Evolutionary conservation across 2,329 filamentous ascomycete species (phyloP), one percentile per base, ranked within the genome.

Genomic region (Verticillium zaregamsianum): DNA sequence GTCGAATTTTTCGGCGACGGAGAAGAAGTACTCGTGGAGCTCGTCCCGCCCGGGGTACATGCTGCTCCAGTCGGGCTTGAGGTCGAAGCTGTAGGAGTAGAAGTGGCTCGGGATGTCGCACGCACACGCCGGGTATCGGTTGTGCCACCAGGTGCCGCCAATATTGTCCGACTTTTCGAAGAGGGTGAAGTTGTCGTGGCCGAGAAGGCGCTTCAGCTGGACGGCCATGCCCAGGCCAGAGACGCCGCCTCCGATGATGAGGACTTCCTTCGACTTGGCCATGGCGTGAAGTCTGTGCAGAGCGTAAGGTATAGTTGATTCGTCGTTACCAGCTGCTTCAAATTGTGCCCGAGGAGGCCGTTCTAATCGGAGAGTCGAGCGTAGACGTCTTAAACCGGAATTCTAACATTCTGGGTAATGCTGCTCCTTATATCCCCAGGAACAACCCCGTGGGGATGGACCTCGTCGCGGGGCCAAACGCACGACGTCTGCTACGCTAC

Each of bases 31-130:
- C 0, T 65, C 28, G 23, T 70, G 61, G 11, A 72, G 70, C 55
- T 72, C 68, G 2, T 68, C 67, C n/a, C 69, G 67, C 59, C 67
- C 63, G 5, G 68, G 67, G 59, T 66, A 72, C 6, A 62, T 66
- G 25, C 66, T 66, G 0, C 66, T 68, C 70, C 68, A 72, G 20
- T 70, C 59, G 2, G 70, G 69, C 5, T 72, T 72, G 3, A 68
- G 40, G 1, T 65, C 68, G 32, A 72, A 72, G 0, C 69, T 71
- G 28, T 71, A 72, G 0, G 69, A 71, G 14, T 67, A 72, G 58
- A 70, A 71, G 35, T 71, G 69, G 63, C 58, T 59, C 25, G 58
- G 58, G 33, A 59, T 59, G 45, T 59, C 58, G 49, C 58, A 59
- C 28, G 58, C 58, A 20, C 58, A 59, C n/a, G 58, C 58, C 8